Conservation (phyloP, 305 asterid genomes). For the Fraxinus platypoda region DNA sequence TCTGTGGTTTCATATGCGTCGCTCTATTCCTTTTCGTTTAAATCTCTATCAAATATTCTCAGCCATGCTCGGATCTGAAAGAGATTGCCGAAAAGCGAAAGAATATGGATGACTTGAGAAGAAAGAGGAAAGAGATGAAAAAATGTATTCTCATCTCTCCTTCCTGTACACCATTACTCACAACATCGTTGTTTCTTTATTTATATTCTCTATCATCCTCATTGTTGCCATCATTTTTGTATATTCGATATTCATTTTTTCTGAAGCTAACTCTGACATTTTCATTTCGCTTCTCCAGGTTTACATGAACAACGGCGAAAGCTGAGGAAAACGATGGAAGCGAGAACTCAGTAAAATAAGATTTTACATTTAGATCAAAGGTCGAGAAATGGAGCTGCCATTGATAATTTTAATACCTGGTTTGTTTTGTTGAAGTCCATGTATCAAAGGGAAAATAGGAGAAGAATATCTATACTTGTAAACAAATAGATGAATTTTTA, state of each 20-base stretch:
- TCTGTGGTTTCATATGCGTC: background rate
- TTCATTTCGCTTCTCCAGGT: conserved; percentile 44
- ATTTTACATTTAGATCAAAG: no score
- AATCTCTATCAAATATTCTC: conserved; percentile 14
- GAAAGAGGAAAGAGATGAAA: conserved; percentile 85
- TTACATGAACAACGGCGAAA: conserved; percentile 79
- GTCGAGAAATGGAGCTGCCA: no score
- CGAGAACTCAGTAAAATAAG: conserved; percentile 31
- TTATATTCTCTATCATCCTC: background rate
- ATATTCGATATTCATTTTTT: background rate
- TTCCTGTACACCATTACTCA: background rate
- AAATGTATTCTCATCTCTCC: conserved; percentile 48
- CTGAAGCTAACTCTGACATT: background rate
- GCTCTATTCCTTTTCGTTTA: background rate
- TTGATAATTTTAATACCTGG: no score
- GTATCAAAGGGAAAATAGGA: no score
- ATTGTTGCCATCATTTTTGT: background rate
- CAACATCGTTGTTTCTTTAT: background rate
- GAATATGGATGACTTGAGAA: conserved; percentile 53
- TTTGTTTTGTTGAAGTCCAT: no score
- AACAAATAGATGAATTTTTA: no score
- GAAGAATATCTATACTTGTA: no score
- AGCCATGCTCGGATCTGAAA: conserved; percentile 65
- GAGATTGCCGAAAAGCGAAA: conserved; percentile 55
- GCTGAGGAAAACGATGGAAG: conserved; percentile 53